Base-by-base conservation (phyloP, 2,329 filamentous ascomycete genomes). In the Epichloe uncinata region DNA sequence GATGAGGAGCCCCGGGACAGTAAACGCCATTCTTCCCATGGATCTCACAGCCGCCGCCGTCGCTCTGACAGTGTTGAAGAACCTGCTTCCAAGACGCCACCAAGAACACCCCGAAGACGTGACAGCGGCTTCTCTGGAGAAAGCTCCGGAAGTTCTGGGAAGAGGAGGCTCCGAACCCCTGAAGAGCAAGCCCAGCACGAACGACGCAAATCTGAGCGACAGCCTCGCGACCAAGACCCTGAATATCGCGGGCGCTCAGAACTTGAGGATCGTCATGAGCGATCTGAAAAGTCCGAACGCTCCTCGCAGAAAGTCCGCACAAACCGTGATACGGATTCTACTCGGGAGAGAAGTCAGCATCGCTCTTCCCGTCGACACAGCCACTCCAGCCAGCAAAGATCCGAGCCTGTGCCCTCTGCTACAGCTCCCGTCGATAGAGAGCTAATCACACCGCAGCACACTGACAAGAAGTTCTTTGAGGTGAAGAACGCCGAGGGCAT, bases 121-220 rank as follows among this genome's bases (percentile, higher is more conserved):
- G 73, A 75, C 51, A 74, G 71, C 52, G 72, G 72, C 0, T 68
- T 69, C 53, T 68, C 71, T 3, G 63, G 65, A 18, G 70, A 71
- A n/a, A 68, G 59, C 52, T 63, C 65, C 42, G 64, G 62, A 42
- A 60, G 61, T 43, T 62, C 65, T 36, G 56, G 60, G 26, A 59
- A 60, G 50, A 61, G 56, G 48, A 65, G 67, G 41, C 30, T 13
- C 20, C 69, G 72, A 50, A 73, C 70, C 3, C 62, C 67, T 2
- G 73, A 76, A 53, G 73, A 77, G 55, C 73, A 74, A 52, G 71
- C 67, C n/a, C 70, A 68, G 2, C 71, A 75, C 49, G 74, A 78
- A 2, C 70, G 60, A 54, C 69, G 70, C 52, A 76, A 71, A 59
- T 70, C 68, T 47, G 16, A 18, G 16, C 16, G 16, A 26, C 69